Base-by-base conservation (phyloP, 495 filamentous ascomycete species). In the Haplographium delicatum region DNA sequence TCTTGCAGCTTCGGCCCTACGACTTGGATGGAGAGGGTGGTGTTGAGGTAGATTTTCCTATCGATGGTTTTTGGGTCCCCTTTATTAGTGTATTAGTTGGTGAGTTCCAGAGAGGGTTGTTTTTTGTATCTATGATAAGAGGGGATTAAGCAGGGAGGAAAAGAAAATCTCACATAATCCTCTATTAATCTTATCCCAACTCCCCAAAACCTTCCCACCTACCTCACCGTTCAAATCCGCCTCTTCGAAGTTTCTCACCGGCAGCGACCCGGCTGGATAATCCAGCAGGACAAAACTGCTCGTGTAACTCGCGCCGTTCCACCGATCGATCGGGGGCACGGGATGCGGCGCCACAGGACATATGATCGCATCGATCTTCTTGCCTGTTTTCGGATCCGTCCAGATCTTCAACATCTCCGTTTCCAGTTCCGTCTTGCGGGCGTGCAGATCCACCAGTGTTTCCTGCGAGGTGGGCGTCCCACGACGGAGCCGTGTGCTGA, bases 111-210 rank as follows among this genome's bases (percentile, higher is more conserved):
- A n/a, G n/a, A n/a, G n/a, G n/a, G n/a, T n/a, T n/a, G n/a, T n/a
- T n/a, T n/a, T n/a, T n/a, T n/a, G n/a, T n/a, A n/a, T n/a, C n/a
- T n/a, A n/a, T n/a, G n/a, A n/a, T n/a, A n/a, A n/a, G n/a, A n/a
- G n/a, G n/a, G n/a, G n/a, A n/a, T n/a, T n/a, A n/a, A n/a, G n/a
- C n/a, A n/a, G n/a, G n/a, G n/a, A n/a, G n/a, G 18, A 35, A 20
- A 26, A 19, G 15, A 38, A 40, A 42, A 35, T 72, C 72, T 69
- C 73, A 82, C 81, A 86, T 15, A 85, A 57, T 51, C 70, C 63
- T 30, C 79, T 67, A 64, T 85, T 85, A 3, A 63, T 64, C 63
- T 78, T 73, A 65, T 86, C 83, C 81, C 79, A 85, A 16, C 69
- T 72, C 5, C 74, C 73, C 26, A 76, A 40, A 10, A 69, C 63